These are phyloP conservation scores for Globisporangium heterothallicum DNA, from an alignment of 352 stramenopile species.

Conservation along the genomic window DNA sequence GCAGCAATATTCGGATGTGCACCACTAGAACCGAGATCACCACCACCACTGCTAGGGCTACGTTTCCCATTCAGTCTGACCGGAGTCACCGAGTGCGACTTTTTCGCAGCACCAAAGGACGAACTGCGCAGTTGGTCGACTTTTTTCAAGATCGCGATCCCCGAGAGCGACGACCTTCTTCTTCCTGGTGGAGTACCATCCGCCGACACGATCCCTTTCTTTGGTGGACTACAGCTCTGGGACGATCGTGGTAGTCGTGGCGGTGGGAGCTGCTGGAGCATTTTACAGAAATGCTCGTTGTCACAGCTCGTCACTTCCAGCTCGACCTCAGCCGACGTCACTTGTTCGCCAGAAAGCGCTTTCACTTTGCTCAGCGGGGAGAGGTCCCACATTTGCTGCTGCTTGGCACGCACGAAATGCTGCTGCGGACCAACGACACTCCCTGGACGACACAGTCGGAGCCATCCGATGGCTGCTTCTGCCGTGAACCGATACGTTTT, in stretches of 20 bases:
- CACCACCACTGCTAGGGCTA: too few species aligned
- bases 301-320: too few species aligned
- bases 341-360: too few species aligned
- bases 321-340: too few species aligned
- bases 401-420: constrained; percentile 84
- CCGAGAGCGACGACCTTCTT: constrained; percentile 7
- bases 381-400: constrained; percentile 20
- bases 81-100: constrained; percentile 10
- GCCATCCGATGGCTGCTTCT: constrained; percentile 90
- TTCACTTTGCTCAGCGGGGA: background rate
- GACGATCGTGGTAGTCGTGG: background rate
- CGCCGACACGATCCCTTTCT: constrained; percentile 7
- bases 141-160: constrained; percentile 10
- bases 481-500: constrained; percentile 90
- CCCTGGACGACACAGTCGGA: constrained; percentile 89
- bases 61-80: background rate
- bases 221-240: background rate
- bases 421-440: constrained; percentile 93
- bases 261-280: background rate
- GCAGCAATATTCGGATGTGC: background rate
- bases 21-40: background rate
- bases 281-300: background rate
- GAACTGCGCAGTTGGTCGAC: constrained; percentile 9
- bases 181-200: too few species aligned
- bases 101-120: constrained; percentile 1